Evolutionary conservation across 108 stramenopile genomes (phyloP).

Genomic region (Fistulifera solaris): DNA sequence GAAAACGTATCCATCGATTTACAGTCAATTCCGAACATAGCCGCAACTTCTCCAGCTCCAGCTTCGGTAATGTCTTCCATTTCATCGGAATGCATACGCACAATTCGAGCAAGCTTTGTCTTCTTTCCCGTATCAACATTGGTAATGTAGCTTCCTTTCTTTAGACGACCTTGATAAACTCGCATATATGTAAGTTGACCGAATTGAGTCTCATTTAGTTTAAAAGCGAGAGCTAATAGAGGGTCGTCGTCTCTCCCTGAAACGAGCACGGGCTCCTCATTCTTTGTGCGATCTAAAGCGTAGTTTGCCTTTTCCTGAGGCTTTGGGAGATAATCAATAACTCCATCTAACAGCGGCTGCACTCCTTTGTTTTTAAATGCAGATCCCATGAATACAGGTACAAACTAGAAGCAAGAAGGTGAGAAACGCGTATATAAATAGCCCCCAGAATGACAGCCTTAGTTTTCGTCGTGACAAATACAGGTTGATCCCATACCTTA

Average conservation of each 20-base stretch:
- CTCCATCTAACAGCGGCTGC: constrained; percentile 96
- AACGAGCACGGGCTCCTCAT: constrained; percentile 72
- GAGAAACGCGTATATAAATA: no score
- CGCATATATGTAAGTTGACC: constrained; percentile 99
- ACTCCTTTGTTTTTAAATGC: constrained; percentile 99
- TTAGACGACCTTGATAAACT: constrained; percentile 90
- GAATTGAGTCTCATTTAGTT: constrained; percentile 95
- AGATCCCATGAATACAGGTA: constrained; percentile 99
- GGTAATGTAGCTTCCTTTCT: constrained; percentile 76
- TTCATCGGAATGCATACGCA: constrained; percentile 98
- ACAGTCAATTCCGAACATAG: constrained; percentile 99
- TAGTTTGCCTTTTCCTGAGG: constrained; percentile 88
- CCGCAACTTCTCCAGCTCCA: constrained; percentile 96
- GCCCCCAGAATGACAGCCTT: no score
- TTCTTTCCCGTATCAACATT: constrained; percentile 86
- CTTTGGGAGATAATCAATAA: constrained; percentile 90
- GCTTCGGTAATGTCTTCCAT: constrained; percentile 98
- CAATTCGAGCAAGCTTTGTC: constrained; percentile 92
- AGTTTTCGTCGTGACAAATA: no score
- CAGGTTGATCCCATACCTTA: background rate
- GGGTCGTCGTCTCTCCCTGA: constrained; percentile 61
- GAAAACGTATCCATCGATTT: constrained; percentile 97
- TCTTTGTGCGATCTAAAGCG: constrained; percentile 82
- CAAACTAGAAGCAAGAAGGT: constrained; percentile 57
- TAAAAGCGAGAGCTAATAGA: constrained; percentile 96